Evolutionary conservation across 2,329 filamentous ascomycete genomes (phyloP).

Genomic region (Periconia macrospinosa): DNA sequence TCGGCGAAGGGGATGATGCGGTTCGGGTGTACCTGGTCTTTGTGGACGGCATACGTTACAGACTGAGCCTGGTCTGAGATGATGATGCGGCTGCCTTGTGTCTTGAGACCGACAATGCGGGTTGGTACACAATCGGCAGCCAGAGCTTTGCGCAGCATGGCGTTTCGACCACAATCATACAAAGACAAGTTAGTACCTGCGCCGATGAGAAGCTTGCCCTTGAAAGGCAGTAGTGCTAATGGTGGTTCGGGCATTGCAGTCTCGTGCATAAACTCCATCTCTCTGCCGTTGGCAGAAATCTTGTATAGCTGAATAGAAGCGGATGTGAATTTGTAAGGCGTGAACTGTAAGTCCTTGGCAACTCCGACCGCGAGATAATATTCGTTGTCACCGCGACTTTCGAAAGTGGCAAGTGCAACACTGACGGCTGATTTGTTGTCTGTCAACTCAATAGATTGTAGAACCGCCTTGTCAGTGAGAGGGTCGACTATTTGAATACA

Average conservation of each 20-base stretch:
- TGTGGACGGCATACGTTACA: slow-evolving; percentile 90
- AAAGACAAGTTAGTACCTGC: slow-evolving; percentile 80
- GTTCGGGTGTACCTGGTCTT: slow-evolving; percentile 74
- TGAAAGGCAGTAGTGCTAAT: slow-evolving; percentile 87
- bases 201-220: slow-evolving; percentile 85
- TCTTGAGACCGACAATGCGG: slow-evolving; percentile 85
- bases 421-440: slow-evolving; percentile 93
- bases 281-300: slow-evolving; percentile 81
- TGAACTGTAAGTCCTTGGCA: slow-evolving; percentile 83
- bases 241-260: slow-evolving; percentile 90
- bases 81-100: slow-evolving; percentile 86
- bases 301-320: slow-evolving; percentile 93
- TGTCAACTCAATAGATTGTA: slow-evolving; percentile 78
- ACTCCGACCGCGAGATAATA: slow-evolving; percentile 92
- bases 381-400: slow-evolving; percentile 79
- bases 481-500: slow-evolving; percentile 94
- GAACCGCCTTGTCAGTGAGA: slow-evolving; percentile 66
- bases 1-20: slow-evolving; percentile 91
- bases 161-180: slow-evolving; percentile 91
- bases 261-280: slow-evolving; percentile 94
- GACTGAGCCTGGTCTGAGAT: slow-evolving; percentile 93
- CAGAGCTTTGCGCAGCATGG: slow-evolving; percentile 89
- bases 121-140: slow-evolving; percentile 71
- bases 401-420: slow-evolving; percentile 79
- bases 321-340: slow-evolving; percentile 68